A percentile compares a stretch with the other conserved stretches of the same genome.
These are phyloP conservation scores for Aspergillus brunneoviolaceus DNA, from an alignment of 2,329 filamentous ascomycete genomes.

Conservation along the genomic window DNA sequence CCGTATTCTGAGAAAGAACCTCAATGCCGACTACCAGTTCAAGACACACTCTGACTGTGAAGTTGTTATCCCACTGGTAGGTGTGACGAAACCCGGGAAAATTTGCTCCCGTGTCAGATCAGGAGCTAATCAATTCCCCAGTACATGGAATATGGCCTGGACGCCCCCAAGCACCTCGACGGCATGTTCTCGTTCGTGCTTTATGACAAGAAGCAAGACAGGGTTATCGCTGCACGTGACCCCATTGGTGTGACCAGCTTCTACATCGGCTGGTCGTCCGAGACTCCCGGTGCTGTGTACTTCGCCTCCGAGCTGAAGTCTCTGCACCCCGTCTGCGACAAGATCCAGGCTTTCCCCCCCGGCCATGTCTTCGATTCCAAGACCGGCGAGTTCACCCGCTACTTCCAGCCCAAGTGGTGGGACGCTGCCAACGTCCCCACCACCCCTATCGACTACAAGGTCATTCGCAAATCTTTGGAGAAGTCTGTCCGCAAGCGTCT, in stretches of 20 bases:
- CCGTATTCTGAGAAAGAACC: conserved; percentile 82
- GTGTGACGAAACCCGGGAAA: conserved; percentile 29
- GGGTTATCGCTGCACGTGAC: conserved; percentile 89
- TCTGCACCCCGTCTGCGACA: conserved; percentile 88
- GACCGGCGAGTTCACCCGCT: conserved; percentile 79
- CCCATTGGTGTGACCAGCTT: conserved; percentile 97
- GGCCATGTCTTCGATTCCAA: conserved; percentile 95
- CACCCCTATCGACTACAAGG: conserved; percentile 78
- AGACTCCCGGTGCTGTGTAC: conserved; percentile 80
- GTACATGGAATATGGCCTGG: conserved; percentile 90
- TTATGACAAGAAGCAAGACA: conserved; percentile 92
- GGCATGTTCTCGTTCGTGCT: conserved; percentile 99
- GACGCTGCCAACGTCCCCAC: conserved; percentile 76
- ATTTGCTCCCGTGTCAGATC: neutral
- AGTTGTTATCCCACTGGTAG: conserved; percentile 94
- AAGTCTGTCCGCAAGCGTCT: conserved; percentile 90
- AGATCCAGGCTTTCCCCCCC: conserved; percentile 89
- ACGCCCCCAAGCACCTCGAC: conserved; percentile 89
- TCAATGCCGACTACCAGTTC: conserved; percentile 87
- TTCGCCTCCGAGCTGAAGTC: conserved; percentile 98
- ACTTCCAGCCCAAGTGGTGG: conserved; percentile 92
- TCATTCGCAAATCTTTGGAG: conserved; percentile 79
- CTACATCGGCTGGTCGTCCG: conserved; percentile 88
- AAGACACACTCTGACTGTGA: conserved; percentile 99
- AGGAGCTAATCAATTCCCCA: conserved; percentile 40